phyloP scores from a whole-genome alignment of 108 stramenopile genomes.

The Nannochloropsis gaditana region DNA sequence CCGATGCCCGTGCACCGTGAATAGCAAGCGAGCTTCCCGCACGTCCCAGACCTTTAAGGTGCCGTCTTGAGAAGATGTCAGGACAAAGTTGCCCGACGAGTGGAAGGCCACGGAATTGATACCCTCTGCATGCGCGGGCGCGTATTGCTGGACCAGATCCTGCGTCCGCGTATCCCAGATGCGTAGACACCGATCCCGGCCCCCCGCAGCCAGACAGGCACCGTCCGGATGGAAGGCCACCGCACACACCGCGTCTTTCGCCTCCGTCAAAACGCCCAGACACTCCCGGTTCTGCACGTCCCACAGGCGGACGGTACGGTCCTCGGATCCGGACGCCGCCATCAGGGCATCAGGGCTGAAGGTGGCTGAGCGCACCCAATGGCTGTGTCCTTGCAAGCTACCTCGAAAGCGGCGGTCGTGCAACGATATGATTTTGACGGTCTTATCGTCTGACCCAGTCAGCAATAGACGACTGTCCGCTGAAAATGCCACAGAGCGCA shows the following conservation, averaged over 20 bases:
- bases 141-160: slow-evolving; percentile 61
- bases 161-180: slow-evolving; percentile 58
- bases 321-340: slow-evolving; percentile 53
- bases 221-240: slow-evolving; percentile 50
- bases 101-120: slow-evolving; percentile 49
- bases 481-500: slow-evolving; percentile 55
- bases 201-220: slow-evolving; percentile 46
- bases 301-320: slow-evolving; percentile 59
- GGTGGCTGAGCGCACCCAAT: slow-evolving; percentile 60
- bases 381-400: slow-evolving; percentile 49
- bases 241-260: slow-evolving; percentile 31
- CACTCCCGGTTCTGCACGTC: slow-evolving; percentile 37
- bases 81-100: slow-evolving; percentile 55
- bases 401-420: slow-evolving; percentile 18
- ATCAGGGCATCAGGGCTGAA: slow-evolving; percentile 31
- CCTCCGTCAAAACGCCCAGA: slow-evolving; percentile 48
- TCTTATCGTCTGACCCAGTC: slow-evolving; percentile 62
- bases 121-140: slow-evolving; percentile 46
- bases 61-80: slow-evolving; percentile 55
- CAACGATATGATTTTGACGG: slow-evolving; percentile 51
- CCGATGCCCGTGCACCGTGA: slow-evolving; percentile 59
- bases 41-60: slow-evolving; percentile 61
- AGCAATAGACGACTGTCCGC: slow-evolving; percentile 47
- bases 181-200: slow-evolving; percentile 36
- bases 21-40: slow-evolving; percentile 62